Evolutionary conservation across 2,329 filamentous ascomycete genomes (phyloP).

Genomic region (Chaetomium olivaceum): DNA sequence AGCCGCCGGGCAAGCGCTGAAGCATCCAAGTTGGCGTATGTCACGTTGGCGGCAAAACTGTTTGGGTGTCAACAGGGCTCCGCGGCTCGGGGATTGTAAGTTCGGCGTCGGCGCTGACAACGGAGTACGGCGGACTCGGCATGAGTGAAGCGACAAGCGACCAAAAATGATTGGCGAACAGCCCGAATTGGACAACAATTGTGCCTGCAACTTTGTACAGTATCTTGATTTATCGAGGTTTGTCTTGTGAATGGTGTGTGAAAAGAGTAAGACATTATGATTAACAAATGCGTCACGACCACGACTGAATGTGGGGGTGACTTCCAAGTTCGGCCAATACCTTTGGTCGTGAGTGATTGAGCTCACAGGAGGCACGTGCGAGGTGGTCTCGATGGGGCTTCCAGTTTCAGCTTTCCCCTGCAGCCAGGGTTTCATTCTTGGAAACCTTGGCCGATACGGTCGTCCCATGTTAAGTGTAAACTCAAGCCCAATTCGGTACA

Average conservation of each 20-base stretch:
- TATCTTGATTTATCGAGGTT: background rate
- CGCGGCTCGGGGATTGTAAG: background rate
- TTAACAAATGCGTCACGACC: background rate
- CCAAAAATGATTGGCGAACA: background rate
- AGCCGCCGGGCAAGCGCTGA: background rate
- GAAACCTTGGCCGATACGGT: background rate
- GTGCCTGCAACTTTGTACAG: background rate
- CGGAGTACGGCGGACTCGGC: background rate
- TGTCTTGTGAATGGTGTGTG: background rate
- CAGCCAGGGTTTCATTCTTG: background rate
- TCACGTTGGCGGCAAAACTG: background rate
- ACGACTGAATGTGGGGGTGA: background rate
- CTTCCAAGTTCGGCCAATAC: background rate
- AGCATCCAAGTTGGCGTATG: background rate
- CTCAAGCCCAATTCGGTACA: background rate
- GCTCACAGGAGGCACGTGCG: background rate
- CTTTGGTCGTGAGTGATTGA: too few relatives aligned
- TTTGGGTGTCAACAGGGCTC: background rate
- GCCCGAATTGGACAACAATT: background rate
- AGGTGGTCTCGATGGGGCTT: background rate
- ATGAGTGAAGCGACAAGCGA: background rate
- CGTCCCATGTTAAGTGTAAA: background rate
- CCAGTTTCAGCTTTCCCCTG: slow-evolving; percentile 9
- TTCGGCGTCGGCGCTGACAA: background rate
- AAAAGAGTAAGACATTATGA: background rate